Base-by-base conservation (phyloP, 1,139 yeast species). In the Geotrichum aggregatum region DNA sequence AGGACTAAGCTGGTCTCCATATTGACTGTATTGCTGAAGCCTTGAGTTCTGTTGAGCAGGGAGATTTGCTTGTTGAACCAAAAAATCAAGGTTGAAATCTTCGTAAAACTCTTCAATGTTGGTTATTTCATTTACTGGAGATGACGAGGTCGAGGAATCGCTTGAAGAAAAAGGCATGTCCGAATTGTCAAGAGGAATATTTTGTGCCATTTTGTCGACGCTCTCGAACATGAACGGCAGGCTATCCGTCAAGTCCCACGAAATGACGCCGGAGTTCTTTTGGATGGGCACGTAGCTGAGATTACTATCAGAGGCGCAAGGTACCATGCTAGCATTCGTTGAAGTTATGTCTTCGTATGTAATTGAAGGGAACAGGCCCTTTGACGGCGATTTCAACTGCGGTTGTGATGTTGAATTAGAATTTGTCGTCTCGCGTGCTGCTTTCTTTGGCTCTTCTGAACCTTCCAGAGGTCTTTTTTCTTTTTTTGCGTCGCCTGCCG, bases 191-290 rank as follows among this genome's bases (percentile, higher is more conserved):
- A 14, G 35, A 14, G 19, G 35, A 14, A 30, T n/a, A 13, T 22
- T 30, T 14, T 6, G 22, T 16, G 24, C 8, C 18, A 11, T 16
- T 30, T 33, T 31, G 30, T 3, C 30, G n/a, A 13, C 16, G 28
- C 26, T 33, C 6, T 43, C 38, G 3, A 18, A 18, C 38, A 33
- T 33, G 38, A 43, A 43, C 18, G 36, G 47, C 28, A 33, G 6
- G 22, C 31, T 39, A 24, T 43, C 47, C 10, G 39, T 18, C 39
- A 43, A 19, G 35, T 43, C 47, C 47, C 47, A 43, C 19, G 38
- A 31, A 10, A 43, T 5, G 8, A 28, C 13, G 28, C 28, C 39
- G 30, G 18, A 7, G 10, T 18, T 18, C 16, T 6, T 21, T 7
- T 43, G 46, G 3, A 43, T 31, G 2, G 47, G 47, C 3, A 31